These are phyloP conservation scores for Anthracocystis walkeri DNA, from an alignment of 1,284 basidiomycete species.

Conservation along the genomic window DNA sequence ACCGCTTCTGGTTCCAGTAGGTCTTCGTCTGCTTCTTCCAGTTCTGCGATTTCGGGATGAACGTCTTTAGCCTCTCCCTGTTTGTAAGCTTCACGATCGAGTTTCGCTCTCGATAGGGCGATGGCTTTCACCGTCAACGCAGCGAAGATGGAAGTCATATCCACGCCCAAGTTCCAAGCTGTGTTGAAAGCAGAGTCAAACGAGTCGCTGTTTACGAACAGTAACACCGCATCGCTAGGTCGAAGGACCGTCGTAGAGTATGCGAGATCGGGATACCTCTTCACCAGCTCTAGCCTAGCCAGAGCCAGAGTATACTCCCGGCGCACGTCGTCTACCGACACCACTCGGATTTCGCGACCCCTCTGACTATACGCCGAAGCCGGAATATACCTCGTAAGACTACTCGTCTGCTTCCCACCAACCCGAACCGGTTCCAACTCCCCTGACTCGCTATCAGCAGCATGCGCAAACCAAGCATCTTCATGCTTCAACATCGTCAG, in stretches of 20 bases:
- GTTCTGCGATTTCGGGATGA: conserved; percentile 44
- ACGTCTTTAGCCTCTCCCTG: conserved; percentile 18
- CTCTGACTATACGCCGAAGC: conserved; percentile 74
- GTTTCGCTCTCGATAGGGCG: conserved; percentile 43
- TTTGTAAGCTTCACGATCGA: conserved; percentile 23
- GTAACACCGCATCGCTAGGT: conserved; percentile 77
- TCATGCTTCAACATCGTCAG: conserved; percentile 83
- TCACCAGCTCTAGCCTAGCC: conserved; percentile 82
- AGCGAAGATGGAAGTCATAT: conserved; percentile 87
- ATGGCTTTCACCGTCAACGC: conserved; percentile 84
- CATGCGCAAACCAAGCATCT: conserved; percentile 82
- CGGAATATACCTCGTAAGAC: conserved; percentile 81
- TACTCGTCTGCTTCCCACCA: conserved; percentile 70
- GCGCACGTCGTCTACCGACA: conserved; percentile 84
- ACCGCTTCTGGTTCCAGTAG: conserved; percentile 53
- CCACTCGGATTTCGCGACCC: conserved; percentile 77
- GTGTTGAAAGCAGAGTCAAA: conserved; percentile 84
- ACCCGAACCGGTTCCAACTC: conserved; percentile 1
- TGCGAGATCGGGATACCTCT: conserved; percentile 74
- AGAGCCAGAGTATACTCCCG: conserved; percentile 84
- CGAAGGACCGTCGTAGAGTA: conserved; percentile 50
- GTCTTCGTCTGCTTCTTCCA: conserved; percentile 58
- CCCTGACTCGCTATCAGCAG: conserved; percentile 29
- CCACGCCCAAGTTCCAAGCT: conserved; percentile 81
- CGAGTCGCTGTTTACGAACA: conserved; percentile 82